Evolutionary conservation across 352 stramenopile genomes (phyloP), one percentile per base, ranked within the genome.

Genomic region (Pythium phragmitis): DNA sequence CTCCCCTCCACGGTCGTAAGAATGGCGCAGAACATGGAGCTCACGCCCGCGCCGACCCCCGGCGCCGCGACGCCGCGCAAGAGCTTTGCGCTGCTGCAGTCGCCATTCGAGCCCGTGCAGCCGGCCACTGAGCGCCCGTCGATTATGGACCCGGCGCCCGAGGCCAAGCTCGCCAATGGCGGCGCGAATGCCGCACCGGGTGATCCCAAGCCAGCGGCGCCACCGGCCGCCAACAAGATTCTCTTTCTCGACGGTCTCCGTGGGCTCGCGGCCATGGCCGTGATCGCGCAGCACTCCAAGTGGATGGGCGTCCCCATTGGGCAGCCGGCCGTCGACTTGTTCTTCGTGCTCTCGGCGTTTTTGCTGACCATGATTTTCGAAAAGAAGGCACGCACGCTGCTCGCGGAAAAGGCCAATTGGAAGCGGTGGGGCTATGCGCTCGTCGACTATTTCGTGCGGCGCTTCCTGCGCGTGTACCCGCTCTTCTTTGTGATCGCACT

Each of bases 321-420:
- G 14, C 63, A 58, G 33, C 57, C 74, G 3, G 74, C 67, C 7
- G 74, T 86, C 30, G 74, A 86, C 63, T 68, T 63, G 43, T 86
- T 86, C 60, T 86, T 86, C 50, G 77, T 86, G 28, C 54, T 86
- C 45, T 86, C 77, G 28, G 74, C 73, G 28, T 85, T 80, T 43
- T 53, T 85, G 26, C 67, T 85, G 4, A 85, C 74, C 49, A 78
- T 77, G 72, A 72, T 82, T 14, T 77, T 81, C 49, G 79, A 81
- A 57, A 74, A 71, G 55, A 86, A 81, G 60, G 69, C 58, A 28
- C 65, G 70, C 23, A 51, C 60, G 14, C 60, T 83, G 57, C 30
- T 76, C 3, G 49, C 60, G 34, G 62, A 72, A 9, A 57, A 65
- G 0, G 77, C 77, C 0, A 50, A 56, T 1, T 13, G 54, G 8